Evolutionary conservation across 306 rosid genomes (phyloP).

Genomic region (Lathyrus sativus): DNA sequence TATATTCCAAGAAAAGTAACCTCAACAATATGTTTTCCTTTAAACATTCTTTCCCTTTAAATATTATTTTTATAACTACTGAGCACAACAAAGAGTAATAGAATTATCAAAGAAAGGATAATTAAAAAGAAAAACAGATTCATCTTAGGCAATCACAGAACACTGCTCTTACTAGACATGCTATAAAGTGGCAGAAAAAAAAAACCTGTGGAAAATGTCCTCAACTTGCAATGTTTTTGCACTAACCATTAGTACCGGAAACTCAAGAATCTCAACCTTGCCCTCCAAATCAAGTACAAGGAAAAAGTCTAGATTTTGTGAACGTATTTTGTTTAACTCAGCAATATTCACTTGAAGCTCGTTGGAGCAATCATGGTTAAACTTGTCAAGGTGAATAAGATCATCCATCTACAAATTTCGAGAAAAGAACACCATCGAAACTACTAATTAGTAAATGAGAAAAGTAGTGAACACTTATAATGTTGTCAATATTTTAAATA

Average conservation of each 20-base stretch:
- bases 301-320: conserved; percentile 76
- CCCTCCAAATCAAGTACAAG: conserved; percentile 99
- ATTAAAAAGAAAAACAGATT: conserved; percentile 5
- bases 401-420: conserved; percentile 75
- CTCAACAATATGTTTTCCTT: conserved; percentile 5
- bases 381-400: conserved; percentile 67
- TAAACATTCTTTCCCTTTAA: conserved; percentile 5
- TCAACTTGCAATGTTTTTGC: conserved; percentile 72
- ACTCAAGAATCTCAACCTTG: conserved; percentile 92
- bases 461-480: no score
- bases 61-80: conserved; percentile 4
- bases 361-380: conserved; percentile 76
- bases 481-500: no score
- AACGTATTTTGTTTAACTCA: conserved; percentile 42
- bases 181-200: conserved; percentile 39
- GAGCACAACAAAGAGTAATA: conserved; percentile 3
- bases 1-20: conserved; percentile 12
- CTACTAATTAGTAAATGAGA: no score
- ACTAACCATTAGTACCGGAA: conserved; percentile 75
- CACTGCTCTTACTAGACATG: conserved; percentile 28
- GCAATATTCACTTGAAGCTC: conserved; percentile 64
- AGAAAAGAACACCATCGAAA: conserved; percentile 5
- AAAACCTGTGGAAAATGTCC: conserved; percentile 92
- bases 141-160: conserved; percentile 28
- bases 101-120: background rate